A percentile compares a stretch with the other conserved stretches of the same genome.
phyloP scores from a whole-genome alignment of 306 rosid genomes.

The Canavalia gladiata region DNA sequence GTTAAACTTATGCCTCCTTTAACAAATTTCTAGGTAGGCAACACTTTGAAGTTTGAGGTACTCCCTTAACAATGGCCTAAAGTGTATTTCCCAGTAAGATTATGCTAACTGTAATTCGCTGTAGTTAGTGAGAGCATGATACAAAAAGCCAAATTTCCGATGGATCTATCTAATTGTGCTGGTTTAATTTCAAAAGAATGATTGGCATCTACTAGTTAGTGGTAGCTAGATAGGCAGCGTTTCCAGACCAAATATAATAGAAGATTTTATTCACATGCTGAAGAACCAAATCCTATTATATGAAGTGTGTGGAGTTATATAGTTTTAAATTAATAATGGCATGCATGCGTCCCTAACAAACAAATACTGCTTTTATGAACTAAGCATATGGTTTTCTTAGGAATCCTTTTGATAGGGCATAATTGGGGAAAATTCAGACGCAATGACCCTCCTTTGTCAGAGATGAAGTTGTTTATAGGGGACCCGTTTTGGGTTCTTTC shows the following conservation, averaged over 20 bases:
- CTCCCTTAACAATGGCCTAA: too few species aligned
- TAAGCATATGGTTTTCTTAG: slow-evolving; percentile 27
- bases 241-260: slow-evolving; percentile 37
- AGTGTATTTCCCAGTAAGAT: too few species aligned
- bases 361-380: slow-evolving; percentile 16
- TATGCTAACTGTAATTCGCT: slow-evolving; percentile 55
- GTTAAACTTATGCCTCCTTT: too few species aligned
- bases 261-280: slow-evolving; percentile 22
- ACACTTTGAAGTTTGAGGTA: too few species aligned
- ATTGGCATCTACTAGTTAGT: slow-evolving; percentile 27
- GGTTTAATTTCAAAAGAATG: slow-evolving; percentile 42
- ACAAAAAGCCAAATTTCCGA: slow-evolving; percentile 45
- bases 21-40: too few species aligned
- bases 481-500: slow-evolving; percentile 33
- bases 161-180: slow-evolving; percentile 36
- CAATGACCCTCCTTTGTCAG: slow-evolving; percentile 12
- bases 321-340: not conserved
- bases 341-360: slow-evolving; percentile 8
- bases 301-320: slow-evolving; percentile 40
- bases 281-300: slow-evolving; percentile 16
- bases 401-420: slow-evolving; percentile 29
- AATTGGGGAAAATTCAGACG: slow-evolving; percentile 32
- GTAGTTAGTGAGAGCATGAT: slow-evolving; percentile 45
- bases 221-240: slow-evolving; percentile 39
- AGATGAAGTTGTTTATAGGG: slow-evolving; percentile 23